Evolutionary conservation across 106 monocot species (phyloP).

Genomic region (Apostasia shenzhenica): DNA sequence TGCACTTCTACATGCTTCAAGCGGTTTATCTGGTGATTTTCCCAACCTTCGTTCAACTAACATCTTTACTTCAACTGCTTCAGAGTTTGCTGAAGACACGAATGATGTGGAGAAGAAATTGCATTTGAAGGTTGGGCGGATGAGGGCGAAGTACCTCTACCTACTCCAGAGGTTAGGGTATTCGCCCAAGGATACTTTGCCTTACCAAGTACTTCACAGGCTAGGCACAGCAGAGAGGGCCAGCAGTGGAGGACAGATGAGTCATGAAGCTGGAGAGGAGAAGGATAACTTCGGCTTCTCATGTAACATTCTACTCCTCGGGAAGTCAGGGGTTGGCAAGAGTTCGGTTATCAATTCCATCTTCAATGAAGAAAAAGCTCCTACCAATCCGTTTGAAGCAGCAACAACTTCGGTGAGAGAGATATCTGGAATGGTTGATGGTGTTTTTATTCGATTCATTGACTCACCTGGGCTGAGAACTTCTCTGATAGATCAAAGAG

Average conservation of each 20-base stretch:
- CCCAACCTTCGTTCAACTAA: slow-evolving; percentile 16
- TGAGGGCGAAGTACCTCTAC: slow-evolving; percentile 84
- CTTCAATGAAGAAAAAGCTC: slow-evolving; percentile 60
- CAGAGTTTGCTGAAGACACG: slow-evolving; percentile 56
- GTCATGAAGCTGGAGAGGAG: slow-evolving; percentile 39
- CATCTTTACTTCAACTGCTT: slow-evolving; percentile 19
- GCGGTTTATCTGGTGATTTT: slow-evolving; percentile 53
- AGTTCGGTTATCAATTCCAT: slow-evolving; percentile 87
- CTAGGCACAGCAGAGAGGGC: slow-evolving; percentile 84
- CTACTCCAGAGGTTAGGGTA: slow-evolving; percentile 72
- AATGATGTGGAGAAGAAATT: slow-evolving; percentile 75
- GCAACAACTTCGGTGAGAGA: slow-evolving; percentile 57
- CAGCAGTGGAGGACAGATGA: slow-evolving; percentile 51
- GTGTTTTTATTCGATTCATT: slow-evolving; percentile 67
- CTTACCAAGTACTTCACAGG: slow-evolving; percentile 76
- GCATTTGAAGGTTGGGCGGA: slow-evolving; percentile 79
- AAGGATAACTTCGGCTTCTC: slow-evolving; percentile 67
- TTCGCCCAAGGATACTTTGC: slow-evolving; percentile 81
- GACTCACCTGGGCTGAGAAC: slow-evolving; percentile 85
- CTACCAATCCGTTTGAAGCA: slow-evolving; percentile 50
- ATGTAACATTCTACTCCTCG: slow-evolving; percentile 78
- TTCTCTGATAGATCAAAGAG: slow-evolving; percentile 70
- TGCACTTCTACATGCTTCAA: slow-evolving; percentile 77
- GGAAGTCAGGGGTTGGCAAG: slow-evolving; percentile 92
- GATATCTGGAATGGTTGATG: slow-evolving; percentile 64